Conservation (phyloP, 192 early-diverging fungal species). For the Mortierella hygrophila region DNA sequence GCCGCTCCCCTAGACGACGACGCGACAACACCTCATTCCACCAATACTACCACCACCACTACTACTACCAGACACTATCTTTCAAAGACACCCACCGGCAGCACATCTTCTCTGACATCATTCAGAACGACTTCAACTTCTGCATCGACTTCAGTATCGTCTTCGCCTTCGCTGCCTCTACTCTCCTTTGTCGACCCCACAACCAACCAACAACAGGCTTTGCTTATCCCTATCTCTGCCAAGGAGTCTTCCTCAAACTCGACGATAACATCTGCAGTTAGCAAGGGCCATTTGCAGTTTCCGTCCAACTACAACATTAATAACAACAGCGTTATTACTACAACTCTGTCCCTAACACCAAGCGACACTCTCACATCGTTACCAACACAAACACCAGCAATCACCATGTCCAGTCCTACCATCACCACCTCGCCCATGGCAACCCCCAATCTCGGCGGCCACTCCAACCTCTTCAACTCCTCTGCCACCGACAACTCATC, state of each 20-base stretch:
- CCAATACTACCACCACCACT: not conserved
- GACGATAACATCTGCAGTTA: not conserved
- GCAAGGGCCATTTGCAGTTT: not conserved
- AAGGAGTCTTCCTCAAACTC: not conserved
- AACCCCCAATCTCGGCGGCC: not conserved
- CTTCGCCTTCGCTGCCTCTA: constrained; percentile 2
- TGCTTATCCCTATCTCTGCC: no score
- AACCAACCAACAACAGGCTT: not conserved
- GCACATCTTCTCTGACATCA: not conserved
- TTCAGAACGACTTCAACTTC: not conserved
- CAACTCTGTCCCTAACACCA: not conserved
- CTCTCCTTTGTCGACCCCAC: not conserved
- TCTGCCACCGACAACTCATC: not conserved
- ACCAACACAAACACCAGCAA: not conserved
- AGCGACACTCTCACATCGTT: not conserved
- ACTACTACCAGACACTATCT: not conserved
- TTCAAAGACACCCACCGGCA: not conserved
- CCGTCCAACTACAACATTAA: not conserved
- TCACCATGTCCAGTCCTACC: constrained; percentile 7
- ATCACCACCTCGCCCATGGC: not conserved
- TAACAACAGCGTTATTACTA: not conserved
- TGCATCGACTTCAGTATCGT: not conserved
- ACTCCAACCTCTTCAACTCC: not conserved
- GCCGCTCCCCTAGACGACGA: not conserved
- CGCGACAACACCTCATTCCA: not conserved